Evolutionary conservation across 129 eudicot genomes (phyloP), one percentile per base, ranked within the genome.

Genomic region (Lactuca sativa): DNA sequence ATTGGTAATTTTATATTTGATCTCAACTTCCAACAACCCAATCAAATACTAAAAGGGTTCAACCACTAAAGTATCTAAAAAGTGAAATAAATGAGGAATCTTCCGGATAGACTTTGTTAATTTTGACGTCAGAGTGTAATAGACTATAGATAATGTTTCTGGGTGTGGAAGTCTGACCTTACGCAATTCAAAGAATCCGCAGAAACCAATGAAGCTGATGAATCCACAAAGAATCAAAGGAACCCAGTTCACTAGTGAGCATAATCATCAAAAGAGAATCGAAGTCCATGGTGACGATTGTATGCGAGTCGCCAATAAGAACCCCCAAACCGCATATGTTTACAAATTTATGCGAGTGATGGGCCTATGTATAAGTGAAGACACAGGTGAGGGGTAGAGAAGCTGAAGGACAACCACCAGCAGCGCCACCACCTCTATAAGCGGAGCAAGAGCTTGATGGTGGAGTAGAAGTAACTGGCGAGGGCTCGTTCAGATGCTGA

Each of bases 121-220:
- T 52, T 75, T 69, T 76, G 74, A 76, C 49, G 62, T 72, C 72
- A 67, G 41, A 56, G 53, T 70, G n/a, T 33, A 69, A 21, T 21
- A 21, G 21, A 21, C 21, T 21, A 47, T 3, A 37, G 74, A 72
- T 65, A 25, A 78, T 53, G 53, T 12, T 55, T 41, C 15, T 59
- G 16, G 1, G 21, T 21, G 21, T 21, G 21, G 21, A 21, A 77
- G 41, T 56, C 76, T 65, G 61, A 91, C 90, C 95, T 71, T 58
- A 59, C 69, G 74, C 69, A 75, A 81, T 73, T 74, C 78, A 84
- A 67, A 76, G 80, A 80, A 78, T 77, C 80, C 67, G 64, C 60
- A 74, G 76, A 73, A 66, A 58, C 74, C 43, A 56, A 80, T 69
- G 84, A 79, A 84, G 71, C 77, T 73, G 75, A 82, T 64, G 72